Percentiles rank a stretch among this genome's conserved stretches.
Evolutionary conservation across 2,329 filamentous ascomycete species (phyloP).

Genomic region (Pseudogymnoascus sp.): DNA sequence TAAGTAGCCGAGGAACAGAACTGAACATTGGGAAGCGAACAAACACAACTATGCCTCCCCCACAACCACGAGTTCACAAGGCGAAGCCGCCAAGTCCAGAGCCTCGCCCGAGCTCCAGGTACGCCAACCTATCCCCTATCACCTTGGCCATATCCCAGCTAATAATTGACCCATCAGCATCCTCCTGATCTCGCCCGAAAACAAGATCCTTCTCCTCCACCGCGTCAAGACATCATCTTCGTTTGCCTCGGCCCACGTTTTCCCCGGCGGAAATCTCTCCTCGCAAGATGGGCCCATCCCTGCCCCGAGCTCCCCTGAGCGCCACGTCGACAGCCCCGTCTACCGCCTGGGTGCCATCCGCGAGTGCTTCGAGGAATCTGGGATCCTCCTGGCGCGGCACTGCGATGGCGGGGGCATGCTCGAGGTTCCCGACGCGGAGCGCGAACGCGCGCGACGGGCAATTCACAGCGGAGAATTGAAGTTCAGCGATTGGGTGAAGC

Average conservation of each 20-base stretch:
- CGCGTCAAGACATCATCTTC: constrained; percentile 74
- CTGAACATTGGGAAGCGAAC: neutral
- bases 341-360: constrained; percentile 80
- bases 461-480: constrained; percentile 58
- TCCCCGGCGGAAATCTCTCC: constrained; percentile 82
- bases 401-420: constrained; percentile 46
- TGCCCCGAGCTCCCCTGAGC: constrained; percentile 35
- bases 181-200: constrained; percentile 72
- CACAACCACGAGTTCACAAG: neutral
- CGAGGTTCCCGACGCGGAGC: constrained; percentile 47
- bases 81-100: neutral
- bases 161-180: constrained; percentile 44
- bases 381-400: constrained; percentile 57
- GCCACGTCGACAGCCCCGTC: constrained; percentile 61
- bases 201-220: constrained; percentile 81
- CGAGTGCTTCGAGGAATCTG: constrained; percentile 93
- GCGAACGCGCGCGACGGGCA: constrained; percentile 55
- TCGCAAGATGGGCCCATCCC: constrained; percentile 62
- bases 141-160: neutral
- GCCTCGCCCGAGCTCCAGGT: neutral
- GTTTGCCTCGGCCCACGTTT: constrained; percentile 89
- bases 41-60: neutral
- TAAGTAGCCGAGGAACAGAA: neutral
- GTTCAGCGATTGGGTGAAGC: constrained; percentile 57
- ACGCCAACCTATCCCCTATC: neutral